A percentile compares a stretch with the other conserved stretches of the same genome.
These are phyloP conservation scores for Scenedesmus sp. DNA, from an alignment of 163 green algal species.

Conservation along the genomic window DNA sequence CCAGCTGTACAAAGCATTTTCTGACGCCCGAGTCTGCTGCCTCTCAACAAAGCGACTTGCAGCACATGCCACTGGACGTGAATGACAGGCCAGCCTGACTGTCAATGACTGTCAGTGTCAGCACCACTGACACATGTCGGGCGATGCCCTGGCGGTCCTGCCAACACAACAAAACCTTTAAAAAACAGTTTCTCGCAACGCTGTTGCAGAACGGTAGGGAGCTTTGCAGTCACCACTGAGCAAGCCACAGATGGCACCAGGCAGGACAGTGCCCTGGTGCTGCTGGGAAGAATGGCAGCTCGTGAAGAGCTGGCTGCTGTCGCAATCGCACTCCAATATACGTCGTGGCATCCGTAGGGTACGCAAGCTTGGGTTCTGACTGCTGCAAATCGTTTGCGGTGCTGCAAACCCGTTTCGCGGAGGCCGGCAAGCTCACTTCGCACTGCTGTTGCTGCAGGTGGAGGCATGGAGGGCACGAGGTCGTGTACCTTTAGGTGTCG, in stretches of 20 bases:
- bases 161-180: neutral
- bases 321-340: slow-evolving; percentile 8
- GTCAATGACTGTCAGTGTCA: neutral
- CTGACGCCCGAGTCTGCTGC: too few species aligned
- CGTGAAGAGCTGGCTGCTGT: slow-evolving; percentile 64
- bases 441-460: slow-evolving; percentile 53
- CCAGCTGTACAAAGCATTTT: too few species aligned
- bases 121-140: neutral
- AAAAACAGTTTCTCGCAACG: neutral
- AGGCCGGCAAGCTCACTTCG: neutral
- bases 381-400: neutral
- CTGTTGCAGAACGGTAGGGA: neutral
- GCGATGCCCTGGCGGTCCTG: too few species aligned
- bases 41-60: neutral
- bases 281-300: slow-evolving; percentile 81
- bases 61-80: neutral
- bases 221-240: neutral
- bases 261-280: slow-evolving; percentile 75
- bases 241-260: slow-evolving; percentile 1
- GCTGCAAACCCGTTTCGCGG: neutral
- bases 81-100: neutral
- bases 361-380: neutral
- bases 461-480: slow-evolving; percentile 74
- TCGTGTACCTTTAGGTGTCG: slow-evolving; percentile 74
- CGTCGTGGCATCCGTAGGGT: slow-evolving; percentile 63